Evolutionary conservation across 106 monocot species (phyloP).

Genomic region (Ottelia alismoides): DNA sequence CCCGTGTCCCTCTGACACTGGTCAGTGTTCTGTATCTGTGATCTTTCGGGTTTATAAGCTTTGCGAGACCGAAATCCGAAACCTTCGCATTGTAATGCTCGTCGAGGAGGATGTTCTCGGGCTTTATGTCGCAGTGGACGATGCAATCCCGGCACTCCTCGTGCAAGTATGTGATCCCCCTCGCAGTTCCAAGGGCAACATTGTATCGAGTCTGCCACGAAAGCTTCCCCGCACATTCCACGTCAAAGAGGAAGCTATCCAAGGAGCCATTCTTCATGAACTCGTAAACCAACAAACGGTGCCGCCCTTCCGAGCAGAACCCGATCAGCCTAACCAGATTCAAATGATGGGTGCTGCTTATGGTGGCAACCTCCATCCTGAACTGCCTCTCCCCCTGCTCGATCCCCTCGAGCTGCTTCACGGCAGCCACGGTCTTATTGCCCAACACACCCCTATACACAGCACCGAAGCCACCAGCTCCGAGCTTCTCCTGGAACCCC

Average conservation of each 20-base stretch:
- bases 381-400: conserved; percentile 95
- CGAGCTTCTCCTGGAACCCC: conserved; percentile 71
- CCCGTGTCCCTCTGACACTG: conserved; percentile 67
- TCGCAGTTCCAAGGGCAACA: conserved; percentile 64
- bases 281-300: conserved; percentile 82
- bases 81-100: conserved; percentile 74
- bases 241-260: conserved; percentile 49
- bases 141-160: conserved; percentile 94
- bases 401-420: conserved; percentile 88
- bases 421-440: conserved; percentile 49
- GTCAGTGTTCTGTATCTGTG: conserved; percentile 52
- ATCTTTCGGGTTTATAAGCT: conserved; percentile 53
- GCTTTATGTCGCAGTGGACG: conserved; percentile 86
- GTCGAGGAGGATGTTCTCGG: conserved; percentile 89
- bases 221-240: conserved; percentile 15
- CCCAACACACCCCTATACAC: conserved; percentile 57
- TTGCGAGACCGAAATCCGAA: conserved; percentile 84
- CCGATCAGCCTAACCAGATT: conserved; percentile 76
- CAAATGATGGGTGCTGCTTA: conserved; percentile 89
- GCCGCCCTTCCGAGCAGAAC: conserved; percentile 79
- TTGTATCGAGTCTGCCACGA: conserved; percentile 42
- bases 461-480: conserved; percentile 77
- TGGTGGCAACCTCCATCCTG: conserved; percentile 86
- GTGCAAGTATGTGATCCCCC: conserved; percentile 79
- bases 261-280: conserved; percentile 83